These are phyloP conservation scores for Aspergillus cejpii DNA, from an alignment of 2,329 filamentous ascomycete species.

Conservation along the genomic window DNA sequence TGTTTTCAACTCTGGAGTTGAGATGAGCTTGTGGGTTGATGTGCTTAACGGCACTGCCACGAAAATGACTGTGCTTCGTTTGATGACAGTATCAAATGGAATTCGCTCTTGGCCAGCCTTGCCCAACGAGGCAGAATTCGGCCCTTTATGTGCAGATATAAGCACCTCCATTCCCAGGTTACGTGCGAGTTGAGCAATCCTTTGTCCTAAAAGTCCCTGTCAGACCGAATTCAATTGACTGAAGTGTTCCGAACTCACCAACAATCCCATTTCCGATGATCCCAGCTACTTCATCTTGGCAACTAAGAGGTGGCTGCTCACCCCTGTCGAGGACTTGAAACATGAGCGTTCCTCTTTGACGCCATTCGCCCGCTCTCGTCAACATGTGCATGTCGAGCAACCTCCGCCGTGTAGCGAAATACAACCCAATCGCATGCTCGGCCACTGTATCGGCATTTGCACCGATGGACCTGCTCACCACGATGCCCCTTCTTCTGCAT, in stretches of 20 bases:
- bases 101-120: constrained; percentile 10
- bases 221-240: constrained; percentile 4
- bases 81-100: constrained; percentile 27
- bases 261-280: constrained; percentile 48
- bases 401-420: constrained; percentile 43
- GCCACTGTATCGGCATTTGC: constrained; percentile 45
- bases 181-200: constrained; percentile 41
- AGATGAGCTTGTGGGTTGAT: constrained; percentile 32
- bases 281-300: constrained; percentile 45
- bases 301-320: constrained; percentile 40
- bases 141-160: constrained; percentile 44
- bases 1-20: constrained; percentile 36
- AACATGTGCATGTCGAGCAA: constrained; percentile 36
- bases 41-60: constrained; percentile 27
- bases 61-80: constrained; percentile 27
- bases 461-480: constrained; percentile 43
- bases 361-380: constrained; percentile 38
- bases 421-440: constrained; percentile 48
- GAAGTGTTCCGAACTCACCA: constrained; percentile 23
- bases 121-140: constrained; percentile 10
- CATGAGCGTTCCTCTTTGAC: constrained; percentile 34
- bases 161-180: constrained; percentile 47
- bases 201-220: constrained; percentile 25
- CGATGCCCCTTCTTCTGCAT: constrained; percentile 40
- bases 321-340: constrained; percentile 19